Conservation (phyloP, 345 rosid species). For the Heritiera littoralis region DNA sequence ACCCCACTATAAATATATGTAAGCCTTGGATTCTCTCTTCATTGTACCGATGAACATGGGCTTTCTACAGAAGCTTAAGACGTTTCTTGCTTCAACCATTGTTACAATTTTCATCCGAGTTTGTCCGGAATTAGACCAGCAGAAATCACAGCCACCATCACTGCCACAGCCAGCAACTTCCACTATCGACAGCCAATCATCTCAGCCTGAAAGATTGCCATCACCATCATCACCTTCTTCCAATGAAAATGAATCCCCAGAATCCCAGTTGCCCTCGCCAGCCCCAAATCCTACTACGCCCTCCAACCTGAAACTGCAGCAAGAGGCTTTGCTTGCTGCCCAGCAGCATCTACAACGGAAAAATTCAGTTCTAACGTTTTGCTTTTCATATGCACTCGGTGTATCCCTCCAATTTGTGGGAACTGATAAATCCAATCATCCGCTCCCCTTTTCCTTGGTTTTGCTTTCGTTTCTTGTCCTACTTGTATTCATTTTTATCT, state of each 20-base stretch:
- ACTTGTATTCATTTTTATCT: background rate
- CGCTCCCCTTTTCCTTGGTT: background rate
- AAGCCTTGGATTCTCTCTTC: background rate
- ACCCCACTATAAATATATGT: background rate
- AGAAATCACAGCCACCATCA: background rate
- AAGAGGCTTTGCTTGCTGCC: background rate
- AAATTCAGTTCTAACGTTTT: background rate
- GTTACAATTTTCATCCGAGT: background rate
- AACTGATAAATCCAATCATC: background rate
- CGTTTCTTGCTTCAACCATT: background rate
- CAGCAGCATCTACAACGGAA: slow-evolving; percentile 8
- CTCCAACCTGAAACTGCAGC: background rate
- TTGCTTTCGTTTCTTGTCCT: slow-evolving; percentile 1
- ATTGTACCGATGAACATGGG: background rate
- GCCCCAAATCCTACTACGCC: background rate
- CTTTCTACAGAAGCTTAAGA: background rate
- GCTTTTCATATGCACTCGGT: slow-evolving; percentile 6
- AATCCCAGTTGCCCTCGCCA: background rate
- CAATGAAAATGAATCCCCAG: background rate
- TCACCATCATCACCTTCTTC: background rate
- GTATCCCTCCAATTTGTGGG: background rate
- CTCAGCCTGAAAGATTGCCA: background rate
- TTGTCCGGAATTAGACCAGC: background rate
- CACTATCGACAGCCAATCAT: background rate
- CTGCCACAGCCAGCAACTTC: background rate